phyloP scores from a whole-genome alignment of 805 yeast genomes.

The Pichia cabralensis region DNA sequence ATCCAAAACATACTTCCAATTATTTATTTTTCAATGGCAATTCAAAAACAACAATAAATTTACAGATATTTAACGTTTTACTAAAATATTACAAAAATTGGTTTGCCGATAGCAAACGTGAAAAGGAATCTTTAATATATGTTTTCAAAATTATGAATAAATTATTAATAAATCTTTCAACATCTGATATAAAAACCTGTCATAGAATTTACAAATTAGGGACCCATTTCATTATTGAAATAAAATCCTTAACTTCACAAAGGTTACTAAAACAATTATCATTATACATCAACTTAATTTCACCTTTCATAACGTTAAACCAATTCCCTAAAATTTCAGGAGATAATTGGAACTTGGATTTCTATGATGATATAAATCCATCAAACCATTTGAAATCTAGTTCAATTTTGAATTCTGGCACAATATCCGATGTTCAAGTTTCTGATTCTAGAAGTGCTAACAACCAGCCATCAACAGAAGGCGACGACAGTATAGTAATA shows the following conservation, averaged over 20 bases:
- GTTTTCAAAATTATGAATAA: constrained; percentile 38
- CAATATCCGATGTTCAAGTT: constrained; percentile 1
- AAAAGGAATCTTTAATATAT: constrained; percentile 18
- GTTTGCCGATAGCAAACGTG: constrained; percentile 15
- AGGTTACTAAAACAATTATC: constrained; percentile 33
- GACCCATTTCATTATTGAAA: constrained; percentile 24
- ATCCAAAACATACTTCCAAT: constrained; percentile 13
- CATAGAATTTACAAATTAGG: constrained; percentile 32
- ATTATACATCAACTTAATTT: constrained; percentile 35
- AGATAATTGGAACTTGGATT: constrained; percentile 16
- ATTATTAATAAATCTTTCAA: constrained; percentile 32
- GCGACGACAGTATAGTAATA: constrained; percentile 7
- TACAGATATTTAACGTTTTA: constrained; percentile 11
- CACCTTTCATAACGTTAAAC: constrained; percentile 28
- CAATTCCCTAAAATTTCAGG: constrained; percentile 22
- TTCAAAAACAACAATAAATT: too few relatives aligned
- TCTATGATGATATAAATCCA: constrained; percentile 2
- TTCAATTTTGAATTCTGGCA: too few relatives aligned
- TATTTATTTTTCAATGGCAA: constrained; percentile 4
- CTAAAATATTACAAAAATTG: constrained; percentile 10
- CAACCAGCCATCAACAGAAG: constrained; percentile 4
- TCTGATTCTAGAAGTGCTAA: neutral
- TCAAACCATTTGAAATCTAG: too few relatives aligned
- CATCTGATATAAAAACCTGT: constrained; percentile 30
- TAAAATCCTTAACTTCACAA: constrained; percentile 33